Conservation (phyloP, 2,329 filamentous ascomycete genomes). For the Aspergillus carbonarius region DNA sequence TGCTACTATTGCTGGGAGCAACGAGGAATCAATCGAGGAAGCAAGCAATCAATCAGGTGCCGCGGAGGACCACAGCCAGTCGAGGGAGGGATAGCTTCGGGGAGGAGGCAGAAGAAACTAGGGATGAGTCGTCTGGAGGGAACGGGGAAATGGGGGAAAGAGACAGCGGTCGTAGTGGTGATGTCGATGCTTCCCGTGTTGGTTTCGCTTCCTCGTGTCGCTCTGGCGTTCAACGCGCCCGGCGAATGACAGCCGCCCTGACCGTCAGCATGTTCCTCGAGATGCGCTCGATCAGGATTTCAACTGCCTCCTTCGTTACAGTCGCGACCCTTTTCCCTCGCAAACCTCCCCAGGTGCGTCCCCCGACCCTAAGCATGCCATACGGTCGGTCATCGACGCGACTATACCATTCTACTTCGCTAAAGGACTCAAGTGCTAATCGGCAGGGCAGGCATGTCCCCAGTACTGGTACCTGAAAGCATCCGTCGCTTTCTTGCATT, state of each 20-base stretch:
- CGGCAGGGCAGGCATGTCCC: not conserved
- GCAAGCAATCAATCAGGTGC: not conserved
- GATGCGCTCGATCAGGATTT: not conserved
- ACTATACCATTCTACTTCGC: not conserved
- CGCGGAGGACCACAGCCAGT: not conserved
- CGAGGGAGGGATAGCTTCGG: not conserved
- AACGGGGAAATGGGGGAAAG: not conserved
- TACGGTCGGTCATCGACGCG: not conserved
- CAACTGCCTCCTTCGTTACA: not conserved
- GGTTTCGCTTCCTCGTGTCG: conserved; percentile 10
- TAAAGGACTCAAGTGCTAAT: no score
- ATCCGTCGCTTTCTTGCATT: not conserved
- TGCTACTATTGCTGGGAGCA: not conserved
- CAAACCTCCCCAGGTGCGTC: not conserved
- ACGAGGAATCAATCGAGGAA: not conserved
- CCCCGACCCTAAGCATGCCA: not conserved
- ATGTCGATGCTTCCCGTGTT: conserved; percentile 10
- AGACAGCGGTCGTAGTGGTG: conserved; percentile 1
- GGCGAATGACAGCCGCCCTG: conserved; percentile 7
- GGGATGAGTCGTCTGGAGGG: not conserved
- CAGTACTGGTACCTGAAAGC: not conserved
- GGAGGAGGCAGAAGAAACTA: not conserved
- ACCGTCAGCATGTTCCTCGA: conserved; percentile 4
- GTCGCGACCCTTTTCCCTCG: not conserved
- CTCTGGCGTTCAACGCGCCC: conserved; percentile 5